Percentiles rank a stretch among this genome's conserved stretches.
Conservation (phyloP, 2,329 filamentous ascomycete genomes). For the Diaporthe sp. region DNA sequence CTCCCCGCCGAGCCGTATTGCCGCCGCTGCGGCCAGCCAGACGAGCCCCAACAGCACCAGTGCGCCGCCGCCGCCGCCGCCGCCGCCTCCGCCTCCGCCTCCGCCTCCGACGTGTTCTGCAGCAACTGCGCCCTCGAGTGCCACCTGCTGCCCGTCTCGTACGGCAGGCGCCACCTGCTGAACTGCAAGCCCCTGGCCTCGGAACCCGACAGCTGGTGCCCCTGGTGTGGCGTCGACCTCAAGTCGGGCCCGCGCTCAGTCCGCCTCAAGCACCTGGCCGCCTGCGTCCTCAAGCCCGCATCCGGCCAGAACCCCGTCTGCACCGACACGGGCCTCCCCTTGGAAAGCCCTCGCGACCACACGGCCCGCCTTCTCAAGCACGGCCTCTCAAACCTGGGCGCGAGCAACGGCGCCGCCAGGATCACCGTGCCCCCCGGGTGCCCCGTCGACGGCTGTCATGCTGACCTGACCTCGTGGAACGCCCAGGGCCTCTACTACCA, state of each 20-base stretch:
- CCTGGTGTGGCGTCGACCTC: slow-evolving; percentile 42
- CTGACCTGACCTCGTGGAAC: slow-evolving; percentile 25
- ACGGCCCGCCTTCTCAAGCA: neutral
- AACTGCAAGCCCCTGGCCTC: slow-evolving; percentile 38
- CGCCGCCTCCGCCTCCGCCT: neutral
- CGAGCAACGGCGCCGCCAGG: neutral
- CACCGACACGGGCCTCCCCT: slow-evolving; percentile 14
- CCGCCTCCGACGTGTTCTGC: slow-evolving; percentile 25
- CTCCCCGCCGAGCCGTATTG: slow-evolving; percentile 19
- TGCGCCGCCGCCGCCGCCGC: neutral
- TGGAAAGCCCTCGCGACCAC: slow-evolving; percentile 33
- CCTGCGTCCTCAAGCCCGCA: slow-evolving; percentile 26
- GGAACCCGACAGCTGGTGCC: slow-evolving; percentile 34
- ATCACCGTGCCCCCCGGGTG: slow-evolving; percentile 21
- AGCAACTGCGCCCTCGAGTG: slow-evolving; percentile 32
- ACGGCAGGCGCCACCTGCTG: slow-evolving; percentile 35
- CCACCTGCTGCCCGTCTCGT: slow-evolving; percentile 29
- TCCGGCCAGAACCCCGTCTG: slow-evolving; percentile 34
- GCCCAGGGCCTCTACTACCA: slow-evolving; percentile 23
- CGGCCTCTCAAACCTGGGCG: neutral
- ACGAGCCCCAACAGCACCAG: slow-evolving; percentile 1
- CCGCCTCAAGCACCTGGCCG: slow-evolving; percentile 32
- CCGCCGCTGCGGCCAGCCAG: slow-evolving; percentile 33
- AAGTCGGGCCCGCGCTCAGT: neutral
- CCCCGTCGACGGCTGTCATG: slow-evolving; percentile 10